Evolutionary conservation across 169 alveolate genomes (phyloP).

Genomic region (Plasmodium falciparum): DNA sequence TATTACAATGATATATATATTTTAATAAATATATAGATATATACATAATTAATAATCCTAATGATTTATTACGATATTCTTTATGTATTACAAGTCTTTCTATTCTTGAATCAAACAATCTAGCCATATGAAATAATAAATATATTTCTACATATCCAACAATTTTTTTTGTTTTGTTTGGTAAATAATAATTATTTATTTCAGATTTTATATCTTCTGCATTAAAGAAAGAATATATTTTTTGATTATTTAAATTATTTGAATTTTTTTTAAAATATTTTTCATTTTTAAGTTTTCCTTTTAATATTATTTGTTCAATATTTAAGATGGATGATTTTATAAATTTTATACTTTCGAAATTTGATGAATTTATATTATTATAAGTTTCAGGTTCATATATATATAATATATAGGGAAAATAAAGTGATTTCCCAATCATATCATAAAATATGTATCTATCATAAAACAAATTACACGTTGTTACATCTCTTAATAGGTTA

Average conservation of each 20-base stretch:
- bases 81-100: conserved; percentile 84
- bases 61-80: conserved; percentile 79
- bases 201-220: conserved; percentile 17
- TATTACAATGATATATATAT: conserved; percentile 78
- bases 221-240: conserved; percentile 10
- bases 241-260: neutral
- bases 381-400: conserved; percentile 40
- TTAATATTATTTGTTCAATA: conserved; percentile 52
- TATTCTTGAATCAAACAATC: conserved; percentile 83
- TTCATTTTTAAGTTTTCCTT: conserved; percentile 42
- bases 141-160: conserved; percentile 85
- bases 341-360: conserved; percentile 15
- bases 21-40: conserved; percentile 78
- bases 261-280: conserved; percentile 29
- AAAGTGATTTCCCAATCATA: conserved; percentile 70
- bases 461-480: conserved; percentile 64
- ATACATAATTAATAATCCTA: conserved; percentile 77
- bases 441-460: conserved; percentile 39
- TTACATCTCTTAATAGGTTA: conserved; percentile 48
- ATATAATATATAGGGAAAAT: conserved; percentile 60
- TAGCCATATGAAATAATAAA: conserved; percentile 85
- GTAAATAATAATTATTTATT: conserved; percentile 30
- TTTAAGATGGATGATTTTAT: conserved; percentile 52
- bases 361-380: neutral
- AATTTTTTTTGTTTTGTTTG: conserved; percentile 23